phyloP scores from a whole-genome alignment of 148 eudicot genomes.

The Selenicereus undatus region DNA sequence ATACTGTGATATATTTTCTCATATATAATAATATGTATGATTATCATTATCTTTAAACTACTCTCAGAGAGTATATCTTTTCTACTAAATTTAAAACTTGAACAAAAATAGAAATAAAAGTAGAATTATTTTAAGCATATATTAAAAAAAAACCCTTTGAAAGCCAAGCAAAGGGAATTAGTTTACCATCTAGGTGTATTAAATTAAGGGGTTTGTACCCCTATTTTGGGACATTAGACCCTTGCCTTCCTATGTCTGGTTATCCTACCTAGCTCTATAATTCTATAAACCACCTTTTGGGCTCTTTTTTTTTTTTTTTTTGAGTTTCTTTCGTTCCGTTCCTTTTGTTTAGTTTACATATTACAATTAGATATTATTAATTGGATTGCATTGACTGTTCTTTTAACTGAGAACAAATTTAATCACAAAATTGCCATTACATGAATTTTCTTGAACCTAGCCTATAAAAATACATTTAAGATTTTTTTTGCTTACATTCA shows the following conservation, averaged over 20 bases:
- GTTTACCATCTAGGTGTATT: neutral
- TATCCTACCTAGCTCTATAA: neutral
- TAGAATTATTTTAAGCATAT: neutral
- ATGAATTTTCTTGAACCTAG: too few relatives aligned
- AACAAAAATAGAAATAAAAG: too few relatives aligned
- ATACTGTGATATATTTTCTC: neutral
- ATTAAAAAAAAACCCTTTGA: neutral
- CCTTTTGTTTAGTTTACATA: too few relatives aligned
- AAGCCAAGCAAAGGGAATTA: neutral
- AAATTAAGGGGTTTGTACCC: conserved; percentile 21
- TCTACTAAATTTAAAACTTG: neutral
- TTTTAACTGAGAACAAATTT: too few relatives aligned
- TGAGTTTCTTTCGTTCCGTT: too few relatives aligned
- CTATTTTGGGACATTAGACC: conserved; percentile 21
- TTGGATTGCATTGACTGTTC: too few relatives aligned
- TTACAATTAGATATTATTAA: too few relatives aligned
- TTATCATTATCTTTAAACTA: neutral
- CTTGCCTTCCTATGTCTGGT: conserved; percentile 11
- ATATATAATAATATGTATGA: neutral
- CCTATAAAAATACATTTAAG: too few relatives aligned
- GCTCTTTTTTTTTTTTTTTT: neutral
- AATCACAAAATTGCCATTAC: too few relatives aligned
- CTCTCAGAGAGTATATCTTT: too few relatives aligned
- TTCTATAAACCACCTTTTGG: neutral
- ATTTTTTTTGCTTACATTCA: too few relatives aligned